These are phyloP conservation scores for Talaromyces rugulosus DNA, from an alignment of 2,329 filamentous ascomycete species.

Conservation along the genomic window DNA sequence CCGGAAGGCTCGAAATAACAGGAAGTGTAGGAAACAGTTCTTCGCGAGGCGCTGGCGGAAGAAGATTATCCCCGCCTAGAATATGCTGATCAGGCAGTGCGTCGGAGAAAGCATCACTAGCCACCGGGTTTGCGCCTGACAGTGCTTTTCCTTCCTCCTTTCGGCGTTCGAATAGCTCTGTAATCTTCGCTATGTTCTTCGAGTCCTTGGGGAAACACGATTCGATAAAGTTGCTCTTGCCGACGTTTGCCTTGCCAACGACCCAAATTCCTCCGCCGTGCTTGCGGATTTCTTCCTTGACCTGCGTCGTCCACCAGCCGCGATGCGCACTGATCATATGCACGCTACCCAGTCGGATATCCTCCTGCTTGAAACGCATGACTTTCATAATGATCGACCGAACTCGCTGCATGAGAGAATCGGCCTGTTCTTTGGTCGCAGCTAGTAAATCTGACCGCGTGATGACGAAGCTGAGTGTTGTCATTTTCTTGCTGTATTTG, in stretches of 20 bases:
- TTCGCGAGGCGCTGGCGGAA: slow-evolving; percentile 72
- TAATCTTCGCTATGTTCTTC: slow-evolving; percentile 40
- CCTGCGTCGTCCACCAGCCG: slow-evolving; percentile 82
- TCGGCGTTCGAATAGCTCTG: slow-evolving; percentile 29
- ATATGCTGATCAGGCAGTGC: slow-evolving; percentile 6
- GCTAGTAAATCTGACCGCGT: slow-evolving; percentile 83
- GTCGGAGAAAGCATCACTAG: slow-evolving; percentile 8
- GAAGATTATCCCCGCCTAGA: slow-evolving; percentile 46
- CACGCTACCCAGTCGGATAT: slow-evolving; percentile 82
- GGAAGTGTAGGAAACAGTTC: slow-evolving; percentile 79
- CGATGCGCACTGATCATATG: slow-evolving; percentile 80
- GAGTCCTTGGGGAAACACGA: slow-evolving; percentile 75
- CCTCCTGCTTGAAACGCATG: slow-evolving; percentile 62
- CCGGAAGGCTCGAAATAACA: slow-evolving; percentile 77
- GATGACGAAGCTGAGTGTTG: slow-evolving; percentile 86
- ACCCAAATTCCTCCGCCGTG: slow-evolving; percentile 88
- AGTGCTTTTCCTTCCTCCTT: slow-evolving; percentile 16
- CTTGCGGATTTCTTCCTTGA: slow-evolving; percentile 82
- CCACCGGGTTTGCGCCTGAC: slow-evolving; percentile 9
- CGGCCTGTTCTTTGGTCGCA: slow-evolving; percentile 77
- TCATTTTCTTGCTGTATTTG: slow-evolving; percentile 62
- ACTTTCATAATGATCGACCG: slow-evolving; percentile 71
- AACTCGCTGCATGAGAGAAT: slow-evolving; percentile 80
- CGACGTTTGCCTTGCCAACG: slow-evolving; percentile 97
- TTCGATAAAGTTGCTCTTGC: slow-evolving; percentile 89